Evolutionary conservation across 2,329 filamentous ascomycete species (phyloP).

Genomic region (Dendryphion nanum): DNA sequence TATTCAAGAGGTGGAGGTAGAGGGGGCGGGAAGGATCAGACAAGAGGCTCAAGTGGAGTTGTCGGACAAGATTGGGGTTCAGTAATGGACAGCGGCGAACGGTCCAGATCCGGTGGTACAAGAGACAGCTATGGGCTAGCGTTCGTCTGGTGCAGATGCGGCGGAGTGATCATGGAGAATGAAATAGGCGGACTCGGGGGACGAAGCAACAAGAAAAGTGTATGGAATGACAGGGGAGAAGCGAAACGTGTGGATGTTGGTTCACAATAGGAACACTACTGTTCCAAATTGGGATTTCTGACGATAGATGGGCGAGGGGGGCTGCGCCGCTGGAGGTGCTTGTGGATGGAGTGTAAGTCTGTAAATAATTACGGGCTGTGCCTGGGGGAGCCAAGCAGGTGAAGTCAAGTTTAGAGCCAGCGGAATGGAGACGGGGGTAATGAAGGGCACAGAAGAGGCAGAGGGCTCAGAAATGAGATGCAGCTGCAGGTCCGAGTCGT

Average conservation of each 20-base stretch:
- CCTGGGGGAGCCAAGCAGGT: constrained; percentile 28
- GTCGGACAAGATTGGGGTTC: constrained; percentile 17
- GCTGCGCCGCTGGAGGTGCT: constrained; percentile 27
- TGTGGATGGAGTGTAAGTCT: constrained; percentile 26
- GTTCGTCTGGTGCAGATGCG: constrained; percentile 26
- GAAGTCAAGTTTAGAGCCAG: constrained; percentile 12
- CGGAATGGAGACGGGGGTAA: constrained; percentile 12
- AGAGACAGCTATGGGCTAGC: constrained; percentile 30
- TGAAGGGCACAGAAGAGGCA: constrained; percentile 11
- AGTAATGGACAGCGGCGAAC: constrained; percentile 16
- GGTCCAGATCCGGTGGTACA: constrained; percentile 32
- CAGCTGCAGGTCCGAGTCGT: constrained; percentile 30
- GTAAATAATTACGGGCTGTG: constrained; percentile 42
- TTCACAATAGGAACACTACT: constrained; percentile 24
- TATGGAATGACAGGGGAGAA: constrained; percentile 22
- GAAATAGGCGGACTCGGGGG: constrained; percentile 26
- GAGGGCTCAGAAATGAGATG: constrained; percentile 17
- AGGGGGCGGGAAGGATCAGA: constrained; percentile 26
- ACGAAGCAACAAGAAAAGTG: constrained; percentile 28
- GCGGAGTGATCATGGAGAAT: constrained; percentile 22
- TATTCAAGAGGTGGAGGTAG: constrained; percentile 22
- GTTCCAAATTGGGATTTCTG: constrained; percentile 35
- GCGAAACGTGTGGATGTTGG: constrained; percentile 21
- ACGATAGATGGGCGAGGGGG: constrained; percentile 27
- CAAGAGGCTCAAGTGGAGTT: constrained; percentile 29